Percentiles rank a stretch among this genome's conserved stretches.
phyloP scores from a whole-genome alignment of 2,329 filamentous ascomycete species.

The Aulographum hederae region DNA sequence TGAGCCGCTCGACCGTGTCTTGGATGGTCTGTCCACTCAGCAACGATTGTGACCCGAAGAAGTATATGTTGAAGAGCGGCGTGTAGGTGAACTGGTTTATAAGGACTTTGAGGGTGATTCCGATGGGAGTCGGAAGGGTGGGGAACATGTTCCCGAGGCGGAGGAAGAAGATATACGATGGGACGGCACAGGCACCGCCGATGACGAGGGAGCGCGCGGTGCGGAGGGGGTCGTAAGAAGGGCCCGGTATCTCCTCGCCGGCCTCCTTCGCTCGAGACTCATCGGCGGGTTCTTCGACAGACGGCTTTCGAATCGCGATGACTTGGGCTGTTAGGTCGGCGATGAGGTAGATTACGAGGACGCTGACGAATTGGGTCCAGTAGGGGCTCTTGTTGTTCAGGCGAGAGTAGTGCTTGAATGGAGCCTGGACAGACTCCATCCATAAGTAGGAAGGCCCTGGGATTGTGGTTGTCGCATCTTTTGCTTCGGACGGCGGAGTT shows the following conservation, averaged over 20 bases:
- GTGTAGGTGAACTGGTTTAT: conserved; percentile 72
- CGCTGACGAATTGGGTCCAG: conserved; percentile 59
- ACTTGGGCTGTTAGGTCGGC: conserved; percentile 64
- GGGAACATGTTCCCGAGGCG: conserved; percentile 67
- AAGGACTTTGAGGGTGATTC: conserved; percentile 57
- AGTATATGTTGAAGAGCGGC: conserved; percentile 38
- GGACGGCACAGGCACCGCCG: conserved; percentile 55
- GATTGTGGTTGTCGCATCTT: too few species aligned
- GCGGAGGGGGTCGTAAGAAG: conserved; percentile 46
- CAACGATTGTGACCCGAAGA: conserved; percentile 31
- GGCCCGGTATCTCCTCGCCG: conserved; percentile 25
- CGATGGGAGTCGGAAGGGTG: conserved; percentile 58
- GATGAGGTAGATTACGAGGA: conserved; percentile 59
- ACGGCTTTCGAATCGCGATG: too few species aligned
- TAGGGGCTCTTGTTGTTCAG: conserved; percentile 57
- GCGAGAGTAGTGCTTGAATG: conserved; percentile 42
- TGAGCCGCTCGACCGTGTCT: conserved; percentile 52
- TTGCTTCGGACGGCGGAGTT: too few species aligned
- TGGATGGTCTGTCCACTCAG: conserved; percentile 27
- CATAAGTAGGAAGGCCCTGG: too few species aligned
- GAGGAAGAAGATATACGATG: conserved; percentile 67
- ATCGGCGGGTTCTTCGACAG: too few species aligned
- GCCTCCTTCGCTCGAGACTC: conserved; percentile 12
- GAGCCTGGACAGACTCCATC: conserved; percentile 9
- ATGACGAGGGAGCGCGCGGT: conserved; percentile 58